Conservation (phyloP, 148 eudicot species). For the Silene latifolia region DNA sequence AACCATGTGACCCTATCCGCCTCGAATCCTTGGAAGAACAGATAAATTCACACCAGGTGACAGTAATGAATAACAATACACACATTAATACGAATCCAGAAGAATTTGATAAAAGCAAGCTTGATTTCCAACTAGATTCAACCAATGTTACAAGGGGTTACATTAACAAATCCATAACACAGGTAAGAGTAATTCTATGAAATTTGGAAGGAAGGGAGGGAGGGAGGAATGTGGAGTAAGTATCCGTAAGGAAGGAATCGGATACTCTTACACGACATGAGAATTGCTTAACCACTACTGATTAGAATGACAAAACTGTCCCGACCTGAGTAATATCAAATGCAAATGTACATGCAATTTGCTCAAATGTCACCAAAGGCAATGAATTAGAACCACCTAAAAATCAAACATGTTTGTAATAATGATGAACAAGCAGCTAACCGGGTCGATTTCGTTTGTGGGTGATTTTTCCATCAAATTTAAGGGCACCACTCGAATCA, state of each 20-base stretch:
- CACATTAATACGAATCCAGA: no score
- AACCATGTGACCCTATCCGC: no score
- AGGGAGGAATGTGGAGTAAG: neutral
- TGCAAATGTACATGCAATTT: constrained; percentile 16
- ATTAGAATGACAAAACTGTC: neutral
- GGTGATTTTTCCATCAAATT: constrained; percentile 50
- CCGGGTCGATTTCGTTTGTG: constrained; percentile 64
- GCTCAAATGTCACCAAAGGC: constrained; percentile 20
- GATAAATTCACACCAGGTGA: no score
- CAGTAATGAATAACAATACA: no score
- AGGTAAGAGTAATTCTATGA: constrained; percentile 3
- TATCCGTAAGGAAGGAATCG: constrained; percentile 4
- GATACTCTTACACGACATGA: neutral
- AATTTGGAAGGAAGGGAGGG: neutral
- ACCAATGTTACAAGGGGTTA: constrained; percentile 18
- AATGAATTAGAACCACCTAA: constrained; percentile 25
- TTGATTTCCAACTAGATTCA: constrained; percentile 13
- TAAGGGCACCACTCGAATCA: constrained; percentile 57
- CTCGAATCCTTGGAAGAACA: no score
- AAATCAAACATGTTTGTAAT: neutral
- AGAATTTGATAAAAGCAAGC: neutral
- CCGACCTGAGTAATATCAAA: constrained; percentile 8
- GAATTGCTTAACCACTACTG: constrained; percentile 1
- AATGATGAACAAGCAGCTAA: constrained; percentile 17
- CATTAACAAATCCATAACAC: constrained; percentile 25